Evolutionary conservation across 129 eudicot genomes (phyloP).

Genomic region (Tagetes patula): DNA sequence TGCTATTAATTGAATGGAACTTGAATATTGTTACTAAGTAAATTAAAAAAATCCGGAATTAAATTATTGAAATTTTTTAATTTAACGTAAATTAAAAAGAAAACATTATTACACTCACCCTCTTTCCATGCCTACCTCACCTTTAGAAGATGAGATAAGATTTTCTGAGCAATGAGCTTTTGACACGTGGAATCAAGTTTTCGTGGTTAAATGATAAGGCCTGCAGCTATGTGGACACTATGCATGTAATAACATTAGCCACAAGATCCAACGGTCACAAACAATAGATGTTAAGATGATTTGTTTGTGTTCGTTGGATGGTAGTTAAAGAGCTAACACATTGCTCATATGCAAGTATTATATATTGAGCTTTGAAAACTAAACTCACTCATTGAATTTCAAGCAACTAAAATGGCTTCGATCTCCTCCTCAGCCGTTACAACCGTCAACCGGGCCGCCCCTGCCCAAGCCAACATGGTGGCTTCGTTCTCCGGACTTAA

Average conservation of each 20-base stretch:
- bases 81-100: not conserved
- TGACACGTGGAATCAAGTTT: constrained; percentile 34
- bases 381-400: constrained; percentile 17
- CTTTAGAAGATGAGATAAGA: constrained; percentile 34
- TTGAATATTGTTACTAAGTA: too few relatives aligned
- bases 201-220: constrained; percentile 40
- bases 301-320: constrained; percentile 35
- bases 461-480: constrained; percentile 50
- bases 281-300: constrained; percentile 15
- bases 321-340: not conserved
- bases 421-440: constrained; percentile 29
- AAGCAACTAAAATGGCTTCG: constrained; percentile 34
- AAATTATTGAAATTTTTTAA: not conserved
- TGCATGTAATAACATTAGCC: constrained; percentile 26
- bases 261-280: constrained; percentile 32
- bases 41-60: too few relatives aligned
- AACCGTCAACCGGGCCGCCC: constrained; percentile 7
- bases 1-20: too few relatives aligned
- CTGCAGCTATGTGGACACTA: constrained; percentile 35
- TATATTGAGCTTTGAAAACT: constrained; percentile 28
- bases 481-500: constrained; percentile 62
- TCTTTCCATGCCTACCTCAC: constrained; percentile 13
- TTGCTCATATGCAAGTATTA: constrained; percentile 24
- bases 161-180: not conserved
- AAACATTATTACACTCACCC: not conserved